A percentile compares a stretch with the other conserved stretches of the same genome.
Conservation (phyloP, 2,329 filamentous ascomycete species). For the Cercospora sp. region DNA sequence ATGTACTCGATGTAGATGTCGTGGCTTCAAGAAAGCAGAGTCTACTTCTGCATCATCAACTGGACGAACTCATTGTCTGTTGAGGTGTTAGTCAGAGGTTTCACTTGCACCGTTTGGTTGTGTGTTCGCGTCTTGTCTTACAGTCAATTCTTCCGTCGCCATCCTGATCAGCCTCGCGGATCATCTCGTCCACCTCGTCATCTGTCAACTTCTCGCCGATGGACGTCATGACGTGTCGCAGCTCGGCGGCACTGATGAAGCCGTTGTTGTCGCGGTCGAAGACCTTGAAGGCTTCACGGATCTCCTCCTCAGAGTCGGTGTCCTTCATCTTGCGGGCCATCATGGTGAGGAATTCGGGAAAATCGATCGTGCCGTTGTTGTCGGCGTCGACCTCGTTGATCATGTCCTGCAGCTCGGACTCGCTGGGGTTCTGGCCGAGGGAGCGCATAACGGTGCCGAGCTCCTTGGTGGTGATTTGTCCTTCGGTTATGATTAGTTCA, state of each 20-base stretch:
- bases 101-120: background rate
- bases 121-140: slow-evolving; percentile 38
- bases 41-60: slow-evolving; percentile 59
- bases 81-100: slow-evolving; percentile 6
- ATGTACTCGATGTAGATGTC: slow-evolving; percentile 7
- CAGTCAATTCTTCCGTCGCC: slow-evolving; percentile 66
- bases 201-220: slow-evolving; percentile 66
- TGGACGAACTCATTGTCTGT: slow-evolving; percentile 59
- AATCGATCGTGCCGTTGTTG: slow-evolving; percentile 66
- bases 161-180: slow-evolving; percentile 65
- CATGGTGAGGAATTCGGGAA: slow-evolving; percentile 67
- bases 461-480: slow-evolving; percentile 65
- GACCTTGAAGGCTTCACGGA: slow-evolving; percentile 65
- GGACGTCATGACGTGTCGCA: slow-evolving; percentile 64
- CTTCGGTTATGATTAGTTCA: slow-evolving; percentile 38
- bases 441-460: slow-evolving; percentile 65
- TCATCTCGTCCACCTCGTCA: slow-evolving; percentile 66
- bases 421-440: slow-evolving; percentile 63
- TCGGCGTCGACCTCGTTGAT: slow-evolving; percentile 67
- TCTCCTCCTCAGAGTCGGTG: slow-evolving; percentile 64
- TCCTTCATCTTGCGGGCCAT: slow-evolving; percentile 65
- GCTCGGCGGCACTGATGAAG: slow-evolving; percentile 64
- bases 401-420: slow-evolving; percentile 65
- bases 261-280: slow-evolving; percentile 68
- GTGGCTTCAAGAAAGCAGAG: background rate